Conservation (phyloP, 345 rosid genomes). For the Melaleuca quinquenervia region DNA sequence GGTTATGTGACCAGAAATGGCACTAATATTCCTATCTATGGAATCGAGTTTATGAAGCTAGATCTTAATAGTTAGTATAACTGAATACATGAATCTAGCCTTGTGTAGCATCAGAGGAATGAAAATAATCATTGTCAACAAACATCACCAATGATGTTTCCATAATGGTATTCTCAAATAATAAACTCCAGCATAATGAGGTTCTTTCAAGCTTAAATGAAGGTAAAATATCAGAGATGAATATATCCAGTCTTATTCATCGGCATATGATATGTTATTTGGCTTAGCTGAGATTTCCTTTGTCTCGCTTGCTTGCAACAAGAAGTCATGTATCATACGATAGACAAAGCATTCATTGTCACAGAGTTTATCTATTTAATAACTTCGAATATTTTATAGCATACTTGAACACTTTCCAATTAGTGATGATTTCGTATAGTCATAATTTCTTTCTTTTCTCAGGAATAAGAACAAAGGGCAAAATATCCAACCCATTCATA, state of each 20-base stretch:
- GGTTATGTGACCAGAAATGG: neutral
- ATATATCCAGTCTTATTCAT: neutral
- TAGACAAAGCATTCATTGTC: neutral
- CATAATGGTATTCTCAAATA: neutral
- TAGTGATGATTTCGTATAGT: neutral
- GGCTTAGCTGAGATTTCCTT: neutral
- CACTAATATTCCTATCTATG: neutral
- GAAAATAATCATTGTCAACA: neutral
- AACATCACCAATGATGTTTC: neutral
- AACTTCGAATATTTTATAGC: neutral
- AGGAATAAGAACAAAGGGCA: conserved; percentile 17
- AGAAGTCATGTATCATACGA: neutral
- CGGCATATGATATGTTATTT: neutral
- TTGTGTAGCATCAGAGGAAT: neutral
- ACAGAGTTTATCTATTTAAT: neutral
- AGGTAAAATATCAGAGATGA: neutral
- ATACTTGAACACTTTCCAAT: neutral
- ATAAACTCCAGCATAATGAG: neutral
- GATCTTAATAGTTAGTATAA: neutral
- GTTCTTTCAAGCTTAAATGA: neutral
- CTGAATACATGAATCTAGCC: neutral
- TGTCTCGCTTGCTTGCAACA: neutral
- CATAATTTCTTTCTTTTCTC: neutral
- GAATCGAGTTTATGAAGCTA: neutral
- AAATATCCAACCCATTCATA: conserved; percentile 23